Percentiles rank a stretch among this genome's conserved stretches.
phyloP scores from a whole-genome alignment of 169 alveolate species.

The Plasmodium vivax region DNA sequence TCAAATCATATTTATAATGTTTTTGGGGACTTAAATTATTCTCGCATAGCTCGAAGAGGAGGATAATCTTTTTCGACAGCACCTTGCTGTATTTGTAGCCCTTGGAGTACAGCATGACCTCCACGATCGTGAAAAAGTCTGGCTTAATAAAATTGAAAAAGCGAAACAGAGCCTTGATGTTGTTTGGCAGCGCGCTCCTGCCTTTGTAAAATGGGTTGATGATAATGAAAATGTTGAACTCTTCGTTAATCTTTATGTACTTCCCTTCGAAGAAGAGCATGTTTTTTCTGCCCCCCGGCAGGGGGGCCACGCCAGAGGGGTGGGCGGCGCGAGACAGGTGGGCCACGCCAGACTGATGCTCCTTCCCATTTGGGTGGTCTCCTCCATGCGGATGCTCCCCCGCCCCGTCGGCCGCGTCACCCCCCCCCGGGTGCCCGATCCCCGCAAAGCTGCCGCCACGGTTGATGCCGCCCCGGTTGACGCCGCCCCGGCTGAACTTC shows the following conservation, averaged over 20 bases:
- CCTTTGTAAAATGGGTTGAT: slow-evolving; percentile 99
- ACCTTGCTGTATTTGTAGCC: slow-evolving; percentile 96
- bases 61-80: slow-evolving; percentile 93
- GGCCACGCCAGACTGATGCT: neutral
- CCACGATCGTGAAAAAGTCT: slow-evolving; percentile 90
- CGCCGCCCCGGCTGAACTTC: slow-evolving; percentile 12
- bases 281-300: slow-evolving; percentile 78
- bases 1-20: slow-evolving; percentile 98
- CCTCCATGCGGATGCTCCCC: neutral
- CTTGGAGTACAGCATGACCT: slow-evolving; percentile 95
- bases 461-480: neutral
- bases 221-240: slow-evolving; percentile 97
- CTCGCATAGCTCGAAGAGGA: slow-evolving; percentile 94
- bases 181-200: slow-evolving; percentile 96
- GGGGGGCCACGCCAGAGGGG: slow-evolving; percentile 41
- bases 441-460: neutral
- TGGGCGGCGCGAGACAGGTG: neutral
- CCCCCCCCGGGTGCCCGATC: neutral
- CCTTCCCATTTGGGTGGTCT: neutral
- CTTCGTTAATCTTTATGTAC: slow-evolving; percentile 91
- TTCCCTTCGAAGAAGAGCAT: slow-evolving; percentile 86
- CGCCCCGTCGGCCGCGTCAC: neutral
- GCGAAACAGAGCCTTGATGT: slow-evolving; percentile 93
- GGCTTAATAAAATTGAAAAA: slow-evolving; percentile 93
- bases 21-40: slow-evolving; percentile 93